phyloP scores from a whole-genome alignment of 2,329 filamentous ascomycete genomes.

The Sphaerostilbella broomeana region DNA sequence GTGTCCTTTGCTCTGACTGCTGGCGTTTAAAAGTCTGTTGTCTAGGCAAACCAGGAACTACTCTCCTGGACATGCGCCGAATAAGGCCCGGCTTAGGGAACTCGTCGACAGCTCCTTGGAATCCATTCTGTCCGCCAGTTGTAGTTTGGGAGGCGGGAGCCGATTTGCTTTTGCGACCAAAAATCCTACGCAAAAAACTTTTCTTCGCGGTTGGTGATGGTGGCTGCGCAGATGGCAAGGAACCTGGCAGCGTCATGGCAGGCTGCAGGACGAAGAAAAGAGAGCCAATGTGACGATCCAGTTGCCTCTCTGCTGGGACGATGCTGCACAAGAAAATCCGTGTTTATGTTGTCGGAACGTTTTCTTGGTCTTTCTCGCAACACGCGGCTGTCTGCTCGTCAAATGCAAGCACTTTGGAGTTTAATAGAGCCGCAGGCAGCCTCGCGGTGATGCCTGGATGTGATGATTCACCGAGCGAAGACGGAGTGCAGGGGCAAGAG shows the following conservation, averaged over 20 bases:
- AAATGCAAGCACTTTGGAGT: too few species aligned
- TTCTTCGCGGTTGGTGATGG: constrained; percentile 19
- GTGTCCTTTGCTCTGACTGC: constrained; percentile 70
- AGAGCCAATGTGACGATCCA: too few species aligned
- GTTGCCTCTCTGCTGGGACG: too few species aligned
- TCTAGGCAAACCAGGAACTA: constrained; percentile 72
- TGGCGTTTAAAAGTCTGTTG: constrained; percentile 76
- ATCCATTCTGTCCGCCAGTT: constrained; percentile 36
- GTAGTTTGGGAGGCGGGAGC: constrained; percentile 7
- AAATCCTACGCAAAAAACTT: constrained; percentile 24
- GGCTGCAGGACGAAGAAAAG: background rate
- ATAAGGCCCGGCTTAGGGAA: constrained; percentile 24
- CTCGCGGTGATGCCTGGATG: constrained; percentile 1
- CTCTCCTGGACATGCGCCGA: constrained; percentile 47
- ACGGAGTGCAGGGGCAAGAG: background rate
- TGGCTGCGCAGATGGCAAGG: constrained; percentile 23
- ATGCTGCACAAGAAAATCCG: too few species aligned
- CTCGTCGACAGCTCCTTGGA: background rate
- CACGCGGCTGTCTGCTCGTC: too few species aligned
- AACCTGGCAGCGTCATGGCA: constrained; percentile 27
- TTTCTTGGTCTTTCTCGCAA: too few species aligned
- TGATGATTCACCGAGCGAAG: constrained; percentile 5
- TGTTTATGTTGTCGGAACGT: too few species aligned
- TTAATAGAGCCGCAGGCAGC: too few species aligned
- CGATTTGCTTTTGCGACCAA: constrained; percentile 19